Evolutionary conservation across 805 yeast genomes (phyloP).

Genomic region (Helenozyma baotianmanensis): DNA sequence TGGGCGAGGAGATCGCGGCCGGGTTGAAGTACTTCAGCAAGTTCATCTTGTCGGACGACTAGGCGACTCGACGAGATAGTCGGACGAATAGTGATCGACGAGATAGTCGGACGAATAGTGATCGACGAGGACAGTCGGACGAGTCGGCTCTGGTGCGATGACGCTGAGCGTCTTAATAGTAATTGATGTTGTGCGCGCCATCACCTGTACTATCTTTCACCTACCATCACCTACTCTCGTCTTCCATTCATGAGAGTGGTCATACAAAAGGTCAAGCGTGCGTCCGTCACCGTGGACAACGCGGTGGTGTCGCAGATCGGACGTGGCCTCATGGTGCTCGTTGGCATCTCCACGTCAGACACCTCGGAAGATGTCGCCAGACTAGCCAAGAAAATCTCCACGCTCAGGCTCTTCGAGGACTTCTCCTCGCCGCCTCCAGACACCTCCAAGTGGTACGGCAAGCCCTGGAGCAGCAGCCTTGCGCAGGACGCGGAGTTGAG

Average conservation of each 20-base stretch:
- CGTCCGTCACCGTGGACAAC: constrained; percentile 81
- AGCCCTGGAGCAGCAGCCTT: constrained; percentile 69
- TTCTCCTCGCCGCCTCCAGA: constrained; percentile 38
- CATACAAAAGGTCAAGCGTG: constrained; percentile 81
- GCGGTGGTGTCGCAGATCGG: constrained; percentile 68
- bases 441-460: constrained; percentile 42
- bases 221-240: too few relatives aligned
- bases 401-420: constrained; percentile 71
- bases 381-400: constrained; percentile 61
- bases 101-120: too few relatives aligned
- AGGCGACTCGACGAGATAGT: not conserved
- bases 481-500: constrained; percentile 64
- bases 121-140: too few relatives aligned
- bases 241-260: constrained; percentile 94
- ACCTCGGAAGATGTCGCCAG: constrained; percentile 68
- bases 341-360: constrained; percentile 81
- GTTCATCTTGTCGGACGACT: constrained; percentile 31
- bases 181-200: too few relatives aligned
- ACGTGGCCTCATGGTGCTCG: constrained; percentile 72
- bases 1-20: constrained; percentile 68
- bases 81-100: too few relatives aligned
- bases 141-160: too few relatives aligned
- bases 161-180: too few relatives aligned
- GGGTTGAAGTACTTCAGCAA: constrained; percentile 60
- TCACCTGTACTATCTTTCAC: too few relatives aligned